A percentile compares a stretch with the other conserved stretches of the same genome.
Evolutionary conservation across 148 eudicot species (phyloP).

Genomic region (Talinum fruticosum): DNA sequence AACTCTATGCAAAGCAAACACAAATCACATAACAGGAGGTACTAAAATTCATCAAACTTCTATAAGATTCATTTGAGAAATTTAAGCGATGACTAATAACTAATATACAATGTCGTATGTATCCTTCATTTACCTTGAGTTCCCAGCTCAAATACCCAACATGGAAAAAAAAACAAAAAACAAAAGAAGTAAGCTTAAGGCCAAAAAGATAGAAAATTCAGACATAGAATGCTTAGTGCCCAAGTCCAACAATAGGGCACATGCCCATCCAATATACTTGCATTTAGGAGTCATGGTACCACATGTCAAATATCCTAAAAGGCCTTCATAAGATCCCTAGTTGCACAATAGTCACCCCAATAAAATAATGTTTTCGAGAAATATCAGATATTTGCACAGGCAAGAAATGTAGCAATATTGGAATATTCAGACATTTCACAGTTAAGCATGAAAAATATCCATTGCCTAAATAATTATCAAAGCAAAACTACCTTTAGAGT

Average conservation of each 20-base stretch:
- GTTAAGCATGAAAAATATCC: background rate
- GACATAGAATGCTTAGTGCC: background rate
- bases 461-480: background rate
- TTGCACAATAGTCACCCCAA: too few species aligned
- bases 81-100: background rate
- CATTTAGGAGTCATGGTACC: background rate
- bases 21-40: background rate
- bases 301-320: background rate
- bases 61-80: background rate
- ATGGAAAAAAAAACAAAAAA: too few species aligned
- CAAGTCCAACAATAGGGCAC: background rate
- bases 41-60: background rate
- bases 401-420: background rate
- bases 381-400: too few species aligned
- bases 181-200: background rate
- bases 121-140: background rate
- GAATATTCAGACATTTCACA: background rate
- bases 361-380: too few species aligned
- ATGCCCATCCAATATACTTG: background rate
- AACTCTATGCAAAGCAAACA: background rate
- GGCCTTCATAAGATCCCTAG: background rate
- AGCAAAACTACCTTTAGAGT: constrained; percentile 56
- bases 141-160: background rate
- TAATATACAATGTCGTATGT: background rate
- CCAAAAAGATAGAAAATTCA: background rate